Evolutionary conservation across 257 asterid genomes (phyloP).

Genomic region (Plantago elongata): DNA sequence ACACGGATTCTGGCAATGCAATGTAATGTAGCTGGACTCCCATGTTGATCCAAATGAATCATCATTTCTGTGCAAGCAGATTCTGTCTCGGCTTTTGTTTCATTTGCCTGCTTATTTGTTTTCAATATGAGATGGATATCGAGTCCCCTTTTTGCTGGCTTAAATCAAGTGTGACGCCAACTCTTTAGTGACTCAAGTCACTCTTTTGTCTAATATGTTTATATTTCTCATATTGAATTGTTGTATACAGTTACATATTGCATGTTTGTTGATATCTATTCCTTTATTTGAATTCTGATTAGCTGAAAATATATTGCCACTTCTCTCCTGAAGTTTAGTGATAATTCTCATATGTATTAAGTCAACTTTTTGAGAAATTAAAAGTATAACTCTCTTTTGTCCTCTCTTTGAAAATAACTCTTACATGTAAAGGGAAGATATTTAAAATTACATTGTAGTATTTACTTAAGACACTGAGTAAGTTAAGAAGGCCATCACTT

Average conservation of each 20-base stretch:
- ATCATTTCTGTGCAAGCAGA: too few species aligned
- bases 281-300: background rate
- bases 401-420: background rate
- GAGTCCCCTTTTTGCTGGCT: background rate
- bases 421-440: background rate
- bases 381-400: too few species aligned
- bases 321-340: background rate
- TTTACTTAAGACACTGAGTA: background rate
- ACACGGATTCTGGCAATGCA: too few species aligned
- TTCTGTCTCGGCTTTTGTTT: too few species aligned
- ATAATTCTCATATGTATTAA: background rate
- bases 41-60: too few species aligned
- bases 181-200: background rate
- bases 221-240: background rate
- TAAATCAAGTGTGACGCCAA: background rate
- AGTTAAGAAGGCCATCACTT: background rate
- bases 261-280: background rate
- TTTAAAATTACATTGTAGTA: background rate
- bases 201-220: background rate
- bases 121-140: constrained; percentile 1
- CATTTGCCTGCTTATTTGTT: background rate
- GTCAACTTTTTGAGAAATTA: background rate
- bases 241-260: background rate
- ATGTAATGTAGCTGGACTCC: too few species aligned
- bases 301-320: background rate